phyloP scores from a whole-genome alignment of 2,329 filamentous ascomycete genomes.

The Chaetomium globosum region DNA sequence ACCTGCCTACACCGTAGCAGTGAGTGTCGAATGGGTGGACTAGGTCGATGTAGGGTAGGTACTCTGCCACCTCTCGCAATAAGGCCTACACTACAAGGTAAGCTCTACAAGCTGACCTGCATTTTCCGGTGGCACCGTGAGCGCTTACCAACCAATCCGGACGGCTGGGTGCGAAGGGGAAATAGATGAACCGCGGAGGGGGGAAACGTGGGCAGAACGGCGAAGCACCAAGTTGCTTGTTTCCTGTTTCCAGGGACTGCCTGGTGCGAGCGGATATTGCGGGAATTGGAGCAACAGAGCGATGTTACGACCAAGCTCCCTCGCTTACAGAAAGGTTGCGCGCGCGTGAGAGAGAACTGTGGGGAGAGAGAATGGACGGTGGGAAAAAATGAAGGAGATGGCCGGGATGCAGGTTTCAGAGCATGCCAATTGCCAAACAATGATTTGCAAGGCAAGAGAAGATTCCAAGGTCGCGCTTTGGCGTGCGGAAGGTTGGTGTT shows the following conservation, averaged over 20 bases:
- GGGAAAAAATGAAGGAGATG: neutral
- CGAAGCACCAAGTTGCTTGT: neutral
- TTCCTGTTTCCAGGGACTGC: neutral
- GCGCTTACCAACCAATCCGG: slow-evolving; percentile 15
- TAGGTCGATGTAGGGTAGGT: no score
- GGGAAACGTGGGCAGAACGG: neutral
- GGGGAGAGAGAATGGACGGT: neutral
- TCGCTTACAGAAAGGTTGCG: neutral
- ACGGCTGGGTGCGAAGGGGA: no score
- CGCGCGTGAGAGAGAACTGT: no score
- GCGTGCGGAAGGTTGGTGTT: neutral
- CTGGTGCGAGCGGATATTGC: neutral
- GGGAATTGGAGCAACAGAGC: neutral
- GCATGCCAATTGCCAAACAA: neutral
- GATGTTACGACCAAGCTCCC: neutral
- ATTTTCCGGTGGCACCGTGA: neutral
- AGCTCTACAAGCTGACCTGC: slow-evolving; percentile 11
- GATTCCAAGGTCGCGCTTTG: no score
- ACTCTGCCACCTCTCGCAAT: no score
- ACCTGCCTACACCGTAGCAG: neutral
- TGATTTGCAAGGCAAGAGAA: neutral
- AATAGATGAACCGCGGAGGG: neutral
- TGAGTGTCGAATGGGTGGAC: no score
- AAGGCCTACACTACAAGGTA: no score
- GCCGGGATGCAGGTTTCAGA: neutral